Evolutionary conservation across 75 land plant genomes (phyloP).

Genomic region (Sequoiadendron giganteum): DNA sequence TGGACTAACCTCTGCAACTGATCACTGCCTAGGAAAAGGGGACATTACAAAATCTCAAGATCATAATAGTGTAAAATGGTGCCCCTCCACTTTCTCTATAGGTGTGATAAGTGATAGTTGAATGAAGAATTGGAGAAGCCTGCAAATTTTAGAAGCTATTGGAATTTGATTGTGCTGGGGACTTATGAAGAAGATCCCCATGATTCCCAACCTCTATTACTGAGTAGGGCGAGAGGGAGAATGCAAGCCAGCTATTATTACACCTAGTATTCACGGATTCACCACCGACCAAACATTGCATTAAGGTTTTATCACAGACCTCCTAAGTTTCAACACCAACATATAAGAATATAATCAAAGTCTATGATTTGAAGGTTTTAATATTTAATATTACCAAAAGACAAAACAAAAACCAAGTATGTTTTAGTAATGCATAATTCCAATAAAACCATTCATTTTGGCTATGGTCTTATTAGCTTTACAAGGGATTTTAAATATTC

Average conservation of each 20-base stretch:
- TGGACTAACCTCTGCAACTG: too few relatives aligned
- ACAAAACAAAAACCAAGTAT: too few relatives aligned
- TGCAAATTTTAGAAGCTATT: not conserved
- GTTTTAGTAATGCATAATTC: too few relatives aligned
- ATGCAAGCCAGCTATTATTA: conserved; percentile 28
- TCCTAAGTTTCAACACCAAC: not conserved
- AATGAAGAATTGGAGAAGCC: not conserved
- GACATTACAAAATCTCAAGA: conserved; percentile 72
- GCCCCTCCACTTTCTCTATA: conserved; percentile 21
- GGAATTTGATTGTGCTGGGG: not conserved
- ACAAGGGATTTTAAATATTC: too few relatives aligned
- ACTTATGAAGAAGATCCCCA: conserved; percentile 23
- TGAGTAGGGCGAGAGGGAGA: conserved; percentile 61
- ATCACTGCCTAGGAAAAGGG: conserved; percentile 19
- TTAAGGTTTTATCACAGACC: not conserved
- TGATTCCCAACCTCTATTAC: conserved; percentile 8
- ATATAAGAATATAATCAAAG: not conserved
- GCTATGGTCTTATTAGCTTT: too few relatives aligned
- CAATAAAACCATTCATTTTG: too few relatives aligned
- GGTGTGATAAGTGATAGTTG: conserved; percentile 26
- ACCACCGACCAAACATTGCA: too few relatives aligned
- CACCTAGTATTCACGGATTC: not conserved
- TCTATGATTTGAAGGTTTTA: too few relatives aligned
- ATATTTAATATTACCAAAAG: too few relatives aligned
- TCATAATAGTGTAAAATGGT: conserved; percentile 41